A percentile compares a stretch with the other conserved stretches of the same genome.
Conservation (phyloP, 31 red algal species). For the Odonthalia washingtoniensis region DNA sequence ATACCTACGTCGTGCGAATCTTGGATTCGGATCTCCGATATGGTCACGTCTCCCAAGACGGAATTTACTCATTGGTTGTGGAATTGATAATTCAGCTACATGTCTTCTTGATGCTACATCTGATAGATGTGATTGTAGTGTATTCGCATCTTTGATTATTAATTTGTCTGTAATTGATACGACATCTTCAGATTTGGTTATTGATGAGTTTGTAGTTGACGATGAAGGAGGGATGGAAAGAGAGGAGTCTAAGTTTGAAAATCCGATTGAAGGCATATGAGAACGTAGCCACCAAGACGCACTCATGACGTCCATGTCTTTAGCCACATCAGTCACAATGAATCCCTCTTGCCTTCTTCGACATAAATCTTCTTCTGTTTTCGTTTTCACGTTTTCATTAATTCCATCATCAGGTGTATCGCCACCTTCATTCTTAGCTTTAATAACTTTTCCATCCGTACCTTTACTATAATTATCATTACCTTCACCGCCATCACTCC, state of each 20-base stretch:
- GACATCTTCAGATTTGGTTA: background rate
- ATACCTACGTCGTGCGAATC: constrained; percentile 35
- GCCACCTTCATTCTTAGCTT: background rate
- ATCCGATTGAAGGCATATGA: constrained; percentile 26
- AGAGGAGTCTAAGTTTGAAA: background rate
- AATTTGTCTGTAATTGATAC: too few species aligned
- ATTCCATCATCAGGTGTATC: background rate
- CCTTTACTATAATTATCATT: background rate
- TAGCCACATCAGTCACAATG: constrained; percentile 14
- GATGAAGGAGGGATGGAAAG: background rate
- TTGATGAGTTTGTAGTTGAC: background rate
- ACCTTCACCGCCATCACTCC: background rate
- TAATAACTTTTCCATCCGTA: background rate
- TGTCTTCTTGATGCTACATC: constrained; percentile 31
- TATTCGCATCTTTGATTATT: background rate
- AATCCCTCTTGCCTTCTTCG: background rate
- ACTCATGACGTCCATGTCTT: constrained; percentile 64
- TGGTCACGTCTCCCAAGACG: constrained; percentile 38
- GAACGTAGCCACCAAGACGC: constrained; percentile 65
- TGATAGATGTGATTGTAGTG: constrained; percentile 26
- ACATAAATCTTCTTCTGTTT: background rate
- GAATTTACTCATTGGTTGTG: constrained; percentile 27
- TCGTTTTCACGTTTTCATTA: too few species aligned
- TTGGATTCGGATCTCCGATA: constrained; percentile 54
- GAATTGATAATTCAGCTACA: constrained; percentile 27